Evolutionary conservation across 1,284 basidiomycete genomes (phyloP).

Genomic region (Apiotrichum porosum): DNA sequence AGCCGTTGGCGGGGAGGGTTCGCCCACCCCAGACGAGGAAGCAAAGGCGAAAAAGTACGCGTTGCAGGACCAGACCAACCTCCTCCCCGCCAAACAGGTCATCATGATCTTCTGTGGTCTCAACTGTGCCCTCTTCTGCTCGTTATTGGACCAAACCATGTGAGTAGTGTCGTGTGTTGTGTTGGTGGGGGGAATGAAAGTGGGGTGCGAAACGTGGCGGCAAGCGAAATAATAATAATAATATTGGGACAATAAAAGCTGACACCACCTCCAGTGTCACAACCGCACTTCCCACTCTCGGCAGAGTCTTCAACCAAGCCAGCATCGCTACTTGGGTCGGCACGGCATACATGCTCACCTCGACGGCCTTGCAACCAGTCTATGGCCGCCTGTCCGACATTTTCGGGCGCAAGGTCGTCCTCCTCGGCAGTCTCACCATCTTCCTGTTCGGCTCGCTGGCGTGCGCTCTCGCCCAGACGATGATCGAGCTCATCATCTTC

Average conservation of each 20-base stretch:
- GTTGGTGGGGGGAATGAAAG: too few species aligned
- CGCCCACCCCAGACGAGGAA: background rate
- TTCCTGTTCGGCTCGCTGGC: slow-evolving; percentile 54
- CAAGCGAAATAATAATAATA: too few species aligned
- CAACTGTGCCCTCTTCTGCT: slow-evolving; percentile 51
- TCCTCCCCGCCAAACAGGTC: slow-evolving; percentile 62
- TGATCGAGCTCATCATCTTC: slow-evolving; percentile 65
- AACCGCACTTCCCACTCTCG: slow-evolving; percentile 63
- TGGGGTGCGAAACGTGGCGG: too few species aligned
- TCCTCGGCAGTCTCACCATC: slow-evolving; percentile 52
- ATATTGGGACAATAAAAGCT: too few species aligned
- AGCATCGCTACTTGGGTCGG: slow-evolving; percentile 61
- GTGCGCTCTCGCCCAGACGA: slow-evolving; percentile 58
- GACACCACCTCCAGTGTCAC: slow-evolving; percentile 53
- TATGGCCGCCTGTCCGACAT: slow-evolving; percentile 68
- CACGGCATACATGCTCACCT: slow-evolving; percentile 31
- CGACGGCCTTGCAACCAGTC: slow-evolving; percentile 53
- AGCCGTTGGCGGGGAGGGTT: background rate
- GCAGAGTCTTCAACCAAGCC: slow-evolving; percentile 60
- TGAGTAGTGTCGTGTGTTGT: too few species aligned
- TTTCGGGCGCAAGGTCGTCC: slow-evolving; percentile 63
- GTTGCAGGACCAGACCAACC: slow-evolving; percentile 67
- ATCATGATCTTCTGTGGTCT: slow-evolving; percentile 60
- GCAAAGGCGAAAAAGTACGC: slow-evolving; percentile 23
- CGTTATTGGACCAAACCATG: slow-evolving; percentile 51